Percentiles rank a stretch among this genome's conserved stretches.
Evolutionary conservation across 371 early-diverging fungal species (phyloP).

Genomic region (Apophysomyces variabilis): DNA sequence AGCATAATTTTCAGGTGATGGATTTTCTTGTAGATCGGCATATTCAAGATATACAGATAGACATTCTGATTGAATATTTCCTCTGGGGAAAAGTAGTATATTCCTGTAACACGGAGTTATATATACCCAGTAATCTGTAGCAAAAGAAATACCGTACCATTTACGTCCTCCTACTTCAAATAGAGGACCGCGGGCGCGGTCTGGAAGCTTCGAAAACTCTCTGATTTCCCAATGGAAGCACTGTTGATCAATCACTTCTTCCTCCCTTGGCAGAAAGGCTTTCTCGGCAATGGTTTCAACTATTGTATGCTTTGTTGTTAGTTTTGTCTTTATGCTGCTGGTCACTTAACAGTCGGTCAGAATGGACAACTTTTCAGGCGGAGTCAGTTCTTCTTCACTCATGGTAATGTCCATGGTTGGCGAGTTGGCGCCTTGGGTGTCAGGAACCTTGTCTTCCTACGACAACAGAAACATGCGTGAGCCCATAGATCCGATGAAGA

Average conservation of each 20-base stretch:
- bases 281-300: conserved; percentile 32
- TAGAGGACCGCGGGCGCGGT: conserved; percentile 56
- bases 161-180: conserved; percentile 62
- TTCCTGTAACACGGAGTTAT: conserved; percentile 56
- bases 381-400: conserved; percentile 9
- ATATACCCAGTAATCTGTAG: not conserved
- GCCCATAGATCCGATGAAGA: not conserved
- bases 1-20: conserved; percentile 71
- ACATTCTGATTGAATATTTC: conserved; percentile 73
- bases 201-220: conserved; percentile 51
- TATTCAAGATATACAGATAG: conserved; percentile 86
- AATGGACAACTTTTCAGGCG: conserved; percentile 6
- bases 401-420: conserved; percentile 5
- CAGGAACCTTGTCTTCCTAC: conserved; percentile 10
- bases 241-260: conserved; percentile 49
- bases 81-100: conserved; percentile 87
- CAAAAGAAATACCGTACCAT: conserved; percentile 37
- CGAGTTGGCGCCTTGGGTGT: not conserved
- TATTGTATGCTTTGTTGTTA: not conserved
- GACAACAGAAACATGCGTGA: conserved; percentile 6
- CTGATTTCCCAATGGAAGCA: conserved; percentile 56
- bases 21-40: conserved; percentile 64
- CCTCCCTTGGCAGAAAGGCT: conserved; percentile 43
- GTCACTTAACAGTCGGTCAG: not conserved
- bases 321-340: not conserved